phyloP scores from a whole-genome alignment of 2,329 filamentous ascomycete species.

The Fusarium hostae region DNA sequence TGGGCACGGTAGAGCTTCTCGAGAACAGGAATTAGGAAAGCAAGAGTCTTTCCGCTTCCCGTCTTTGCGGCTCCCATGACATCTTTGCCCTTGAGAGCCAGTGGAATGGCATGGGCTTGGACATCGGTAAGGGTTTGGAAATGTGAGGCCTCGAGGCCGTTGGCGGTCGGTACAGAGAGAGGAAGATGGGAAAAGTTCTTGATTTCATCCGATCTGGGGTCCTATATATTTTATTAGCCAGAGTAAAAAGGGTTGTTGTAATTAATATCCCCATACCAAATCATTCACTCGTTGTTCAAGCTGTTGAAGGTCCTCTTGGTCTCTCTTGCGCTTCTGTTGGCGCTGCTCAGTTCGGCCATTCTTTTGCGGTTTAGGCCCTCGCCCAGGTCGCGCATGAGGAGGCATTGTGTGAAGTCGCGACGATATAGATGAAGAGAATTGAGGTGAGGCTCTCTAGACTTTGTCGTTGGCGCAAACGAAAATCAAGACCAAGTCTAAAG shows the following conservation, averaged over 20 bases:
- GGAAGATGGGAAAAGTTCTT: slow-evolving; percentile 86
- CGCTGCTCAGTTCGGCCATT: slow-evolving; percentile 48
- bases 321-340: slow-evolving; percentile 53
- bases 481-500: slow-evolving; percentile 13
- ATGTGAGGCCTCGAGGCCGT: slow-evolving; percentile 85
- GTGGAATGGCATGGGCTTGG: slow-evolving; percentile 87
- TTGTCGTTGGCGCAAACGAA: slow-evolving; percentile 26
- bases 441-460: background rate
- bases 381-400: slow-evolving; percentile 40
- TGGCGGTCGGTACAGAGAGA: slow-evolving; percentile 81
- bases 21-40: slow-evolving; percentile 90
- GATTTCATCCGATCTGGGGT: slow-evolving; percentile 67
- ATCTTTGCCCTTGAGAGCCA: slow-evolving; percentile 85
- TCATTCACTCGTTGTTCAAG: slow-evolving; percentile 49
- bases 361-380: slow-evolving; percentile 43
- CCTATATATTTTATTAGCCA: slow-evolving; percentile 55
- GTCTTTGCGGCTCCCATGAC: slow-evolving; percentile 96
- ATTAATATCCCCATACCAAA: slow-evolving; percentile 43
- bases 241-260: background rate
- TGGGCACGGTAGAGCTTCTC: slow-evolving; percentile 90
- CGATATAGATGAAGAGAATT: slow-evolving; percentile 3
- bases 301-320: slow-evolving; percentile 50
- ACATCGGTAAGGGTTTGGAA: slow-evolving; percentile 93
- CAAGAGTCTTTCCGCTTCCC: slow-evolving; percentile 93
- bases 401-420: slow-evolving; percentile 30